These are phyloP conservation scores for Flaveria sonorensis DNA, from an alignment of 129 eudicot genomes.

Conservation along the genomic window DNA sequence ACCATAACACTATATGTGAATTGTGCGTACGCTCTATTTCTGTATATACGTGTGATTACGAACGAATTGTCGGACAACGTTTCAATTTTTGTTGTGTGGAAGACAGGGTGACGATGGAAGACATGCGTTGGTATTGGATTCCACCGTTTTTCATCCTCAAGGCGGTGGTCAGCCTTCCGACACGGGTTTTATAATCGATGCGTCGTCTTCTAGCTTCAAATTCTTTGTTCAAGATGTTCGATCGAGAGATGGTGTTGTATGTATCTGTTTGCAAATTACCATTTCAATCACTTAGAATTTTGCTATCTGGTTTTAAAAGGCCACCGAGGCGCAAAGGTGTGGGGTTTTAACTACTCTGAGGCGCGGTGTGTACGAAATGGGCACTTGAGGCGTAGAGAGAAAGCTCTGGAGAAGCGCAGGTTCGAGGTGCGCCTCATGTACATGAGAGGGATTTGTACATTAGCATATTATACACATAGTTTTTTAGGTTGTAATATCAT, in stretches of 20 bases:
- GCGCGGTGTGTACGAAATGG: too few species aligned
- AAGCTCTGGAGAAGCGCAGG: too few species aligned
- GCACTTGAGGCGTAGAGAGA: too few species aligned
- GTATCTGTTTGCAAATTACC: slow-evolving; percentile 9
- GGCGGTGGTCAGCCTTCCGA: slow-evolving; percentile 96
- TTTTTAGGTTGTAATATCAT: too few species aligned
- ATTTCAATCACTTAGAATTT: not conserved
- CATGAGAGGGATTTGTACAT: too few species aligned
- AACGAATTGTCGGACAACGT: too few species aligned
- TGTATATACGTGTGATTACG: too few species aligned
- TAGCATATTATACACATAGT: too few species aligned
- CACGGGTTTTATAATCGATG: slow-evolving; percentile 56
- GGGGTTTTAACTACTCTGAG: too few species aligned
- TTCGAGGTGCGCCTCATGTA: too few species aligned
- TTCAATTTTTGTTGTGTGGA: not conserved
- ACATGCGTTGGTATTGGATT: slow-evolving; percentile 57
- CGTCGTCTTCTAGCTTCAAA: slow-evolving; percentile 38
- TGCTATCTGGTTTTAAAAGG: not conserved
- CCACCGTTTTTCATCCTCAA: slow-evolving; percentile 87
- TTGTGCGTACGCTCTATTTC: not conserved
- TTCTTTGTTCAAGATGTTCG: slow-evolving; percentile 82
- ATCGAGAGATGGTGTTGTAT: slow-evolving; percentile 65
- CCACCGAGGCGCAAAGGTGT: too few species aligned
- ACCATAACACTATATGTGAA: not conserved
- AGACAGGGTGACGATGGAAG: slow-evolving; percentile 68